Evolutionary conservation across 345 rosid genomes (phyloP), one percentile per base, ranked within the genome.

Genomic region (Linum lewisii): DNA sequence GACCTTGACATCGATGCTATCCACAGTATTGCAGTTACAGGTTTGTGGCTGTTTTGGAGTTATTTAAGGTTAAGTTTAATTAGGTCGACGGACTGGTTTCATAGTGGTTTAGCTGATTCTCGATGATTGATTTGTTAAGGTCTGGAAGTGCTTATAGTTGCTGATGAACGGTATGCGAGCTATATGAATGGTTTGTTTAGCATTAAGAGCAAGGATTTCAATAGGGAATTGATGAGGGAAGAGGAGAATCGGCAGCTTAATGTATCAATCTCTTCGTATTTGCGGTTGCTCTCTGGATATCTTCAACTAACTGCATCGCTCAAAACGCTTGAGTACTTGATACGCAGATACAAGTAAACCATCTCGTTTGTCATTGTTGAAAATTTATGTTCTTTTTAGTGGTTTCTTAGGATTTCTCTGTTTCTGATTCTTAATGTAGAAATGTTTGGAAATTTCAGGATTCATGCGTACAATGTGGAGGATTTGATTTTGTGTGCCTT

Each of bases 311-410:
- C 69, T 11, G 79, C 95, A 4, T 72, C 92, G 1, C 86, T 71
- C 47, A 84, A 74, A 70, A 85, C 96, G 5, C 86, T 89, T 6
- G 99, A 93, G 86, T 93, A 89, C 78, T 80, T 93, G 72, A 84
- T 93, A 51, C 81, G 99, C 38, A 77, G 92, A 87, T 85, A 89
- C 75, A 85, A 85, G 99, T 93, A 71, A 65, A 83, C n/a, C 47
- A 11, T 2, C 57, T 15, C 10, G 4, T 34, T 24, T 10, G 1
- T 38, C 32, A 9, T 34, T 36, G 4, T 14, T 62, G 57, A 6
- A 18, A 49, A n/a, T n/a, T 3, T 18, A 37, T 58, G 51, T 11
- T 26, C 11, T 21, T 11, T 23, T 24, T 21, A 24, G 59, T 14
- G 32, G 7, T 20, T 14, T 44, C n/a, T 20, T 21, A 21, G 50